Evolutionary conservation across 2,329 filamentous ascomycete genomes (phyloP).

Genomic region (Cadophora gregata): DNA sequence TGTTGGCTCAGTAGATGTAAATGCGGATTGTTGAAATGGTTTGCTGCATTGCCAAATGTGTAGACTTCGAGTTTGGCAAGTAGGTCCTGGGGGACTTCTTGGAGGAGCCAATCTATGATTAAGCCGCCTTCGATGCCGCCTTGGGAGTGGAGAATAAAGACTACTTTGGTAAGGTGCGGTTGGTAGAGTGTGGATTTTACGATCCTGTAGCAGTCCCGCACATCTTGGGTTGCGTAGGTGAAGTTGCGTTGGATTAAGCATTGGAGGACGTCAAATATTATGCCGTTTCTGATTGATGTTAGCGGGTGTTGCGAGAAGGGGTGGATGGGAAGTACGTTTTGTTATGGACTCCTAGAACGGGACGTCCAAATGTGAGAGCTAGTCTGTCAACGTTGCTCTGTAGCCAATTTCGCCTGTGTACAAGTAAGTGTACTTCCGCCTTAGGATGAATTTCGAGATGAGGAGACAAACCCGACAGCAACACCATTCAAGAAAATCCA

Average conservation of each 20-base stretch:
- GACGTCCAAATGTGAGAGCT: slow-evolving; percentile 73
- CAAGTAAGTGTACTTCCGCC: too few relatives aligned
- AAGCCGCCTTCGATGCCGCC: slow-evolving; percentile 77
- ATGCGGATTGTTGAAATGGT: slow-evolving; percentile 82
- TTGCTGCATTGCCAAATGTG: slow-evolving; percentile 79
- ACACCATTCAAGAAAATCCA: slow-evolving; percentile 86
- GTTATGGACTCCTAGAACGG: slow-evolving; percentile 77
- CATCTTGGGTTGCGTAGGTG: slow-evolving; percentile 72
- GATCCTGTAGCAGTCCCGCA: slow-evolving; percentile 64
- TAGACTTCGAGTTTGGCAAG: slow-evolving; percentile 75
- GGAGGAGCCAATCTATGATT: slow-evolving; percentile 77
- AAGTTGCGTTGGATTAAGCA: slow-evolving; percentile 80
- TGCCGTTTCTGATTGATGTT: slow-evolving; percentile 53
- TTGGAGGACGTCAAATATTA: slow-evolving; percentile 78
- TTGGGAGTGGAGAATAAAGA: slow-evolving; percentile 79
- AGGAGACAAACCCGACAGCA: slow-evolving; percentile 59
- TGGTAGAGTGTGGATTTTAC: slow-evolving; percentile 70
- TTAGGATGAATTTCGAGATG: slow-evolving; percentile 12
- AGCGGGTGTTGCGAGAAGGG: not conserved
- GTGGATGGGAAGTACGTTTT: slow-evolving; percentile 56
- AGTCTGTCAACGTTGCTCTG: slow-evolving; percentile 74
- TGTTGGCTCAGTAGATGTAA: slow-evolving; percentile 55
- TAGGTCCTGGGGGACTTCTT: slow-evolving; percentile 70
- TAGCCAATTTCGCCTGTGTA: slow-evolving; percentile 63
- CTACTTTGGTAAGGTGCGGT: slow-evolving; percentile 67